Percentiles rank a stretch among this genome's conserved stretches.
These are phyloP conservation scores for Calcarisporium arbuscula DNA, from an alignment of 2,329 filamentous ascomycete genomes.

Conservation along the genomic window DNA sequence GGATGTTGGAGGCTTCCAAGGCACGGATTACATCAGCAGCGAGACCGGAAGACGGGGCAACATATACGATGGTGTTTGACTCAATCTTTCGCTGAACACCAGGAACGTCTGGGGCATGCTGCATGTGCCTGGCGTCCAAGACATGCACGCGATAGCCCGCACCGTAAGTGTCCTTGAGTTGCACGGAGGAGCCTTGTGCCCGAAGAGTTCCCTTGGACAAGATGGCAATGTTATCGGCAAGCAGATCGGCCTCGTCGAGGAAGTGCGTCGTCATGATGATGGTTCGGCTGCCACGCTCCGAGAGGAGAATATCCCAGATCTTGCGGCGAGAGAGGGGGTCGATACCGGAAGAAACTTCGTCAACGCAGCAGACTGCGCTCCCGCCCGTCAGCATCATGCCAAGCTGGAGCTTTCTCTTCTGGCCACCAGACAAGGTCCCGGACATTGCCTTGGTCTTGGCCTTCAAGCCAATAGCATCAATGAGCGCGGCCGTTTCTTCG, in stretches of 20 bases:
- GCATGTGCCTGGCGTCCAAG: slow-evolving; percentile 14
- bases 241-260: slow-evolving; percentile 67
- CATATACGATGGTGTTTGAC: slow-evolving; percentile 65
- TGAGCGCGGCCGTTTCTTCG: slow-evolving; percentile 36
- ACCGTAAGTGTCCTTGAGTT: slow-evolving; percentile 60
- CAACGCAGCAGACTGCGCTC: slow-evolving; percentile 64
- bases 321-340: slow-evolving; percentile 59
- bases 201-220: slow-evolving; percentile 61
- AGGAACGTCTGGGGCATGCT: slow-evolving; percentile 44
- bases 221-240: slow-evolving; percentile 66
- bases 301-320: slow-evolving; percentile 54
- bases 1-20: slow-evolving; percentile 58
- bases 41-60: slow-evolving; percentile 57
- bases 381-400: slow-evolving; percentile 76
- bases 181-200: slow-evolving; percentile 61
- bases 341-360: slow-evolving; percentile 68
- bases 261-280: slow-evolving; percentile 71
- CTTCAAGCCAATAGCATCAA: slow-evolving; percentile 57
- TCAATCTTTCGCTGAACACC: slow-evolving; percentile 47
- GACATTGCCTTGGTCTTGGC: slow-evolving; percentile 56
- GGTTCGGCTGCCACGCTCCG: slow-evolving; percentile 59
- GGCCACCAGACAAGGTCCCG: slow-evolving; percentile 64
- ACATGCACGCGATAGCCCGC: slow-evolving; percentile 28
- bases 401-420: slow-evolving; percentile 70
- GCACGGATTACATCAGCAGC: slow-evolving; percentile 62